Percentiles rank a stretch among this genome's conserved stretches.
Conservation (phyloP, 345 rosid genomes). For the Populus pruinosa region DNA sequence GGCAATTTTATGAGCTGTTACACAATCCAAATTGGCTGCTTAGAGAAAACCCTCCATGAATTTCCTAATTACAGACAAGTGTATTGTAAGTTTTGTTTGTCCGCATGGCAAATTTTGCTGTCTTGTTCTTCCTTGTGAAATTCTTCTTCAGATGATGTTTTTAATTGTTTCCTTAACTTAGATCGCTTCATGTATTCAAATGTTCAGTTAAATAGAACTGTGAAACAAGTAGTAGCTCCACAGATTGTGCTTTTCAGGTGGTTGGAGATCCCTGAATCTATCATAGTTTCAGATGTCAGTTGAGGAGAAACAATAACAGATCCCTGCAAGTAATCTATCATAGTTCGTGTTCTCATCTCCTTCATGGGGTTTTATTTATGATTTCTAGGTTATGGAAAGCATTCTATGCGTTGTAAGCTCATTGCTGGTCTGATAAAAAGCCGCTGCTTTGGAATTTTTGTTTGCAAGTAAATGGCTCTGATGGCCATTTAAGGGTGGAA, state of each 20-base stretch:
- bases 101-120: neutral
- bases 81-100: neutral
- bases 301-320: neutral
- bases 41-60: neutral
- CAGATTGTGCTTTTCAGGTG: neutral
- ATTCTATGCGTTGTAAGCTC: neutral
- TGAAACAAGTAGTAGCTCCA: neutral
- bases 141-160: neutral
- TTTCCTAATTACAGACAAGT: neutral
- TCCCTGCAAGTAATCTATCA: no score
- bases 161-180: neutral
- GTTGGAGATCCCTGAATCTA: neutral
- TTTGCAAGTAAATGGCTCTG: neutral
- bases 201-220: neutral
- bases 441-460: neutral
- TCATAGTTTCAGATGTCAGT: neutral
- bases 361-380: no score
- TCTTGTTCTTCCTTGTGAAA: neutral
- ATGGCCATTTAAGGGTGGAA: neutral
- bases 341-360: neutral
- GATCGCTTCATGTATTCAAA: neutral
- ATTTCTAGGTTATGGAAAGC: neutral
- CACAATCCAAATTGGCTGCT: conserved; percentile 9
- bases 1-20: conserved; percentile 18
- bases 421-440: neutral